Base-by-base conservation (phyloP, 2,329 filamentous ascomycete species). In the Dryadomyces quercus-mongolicae region DNA sequence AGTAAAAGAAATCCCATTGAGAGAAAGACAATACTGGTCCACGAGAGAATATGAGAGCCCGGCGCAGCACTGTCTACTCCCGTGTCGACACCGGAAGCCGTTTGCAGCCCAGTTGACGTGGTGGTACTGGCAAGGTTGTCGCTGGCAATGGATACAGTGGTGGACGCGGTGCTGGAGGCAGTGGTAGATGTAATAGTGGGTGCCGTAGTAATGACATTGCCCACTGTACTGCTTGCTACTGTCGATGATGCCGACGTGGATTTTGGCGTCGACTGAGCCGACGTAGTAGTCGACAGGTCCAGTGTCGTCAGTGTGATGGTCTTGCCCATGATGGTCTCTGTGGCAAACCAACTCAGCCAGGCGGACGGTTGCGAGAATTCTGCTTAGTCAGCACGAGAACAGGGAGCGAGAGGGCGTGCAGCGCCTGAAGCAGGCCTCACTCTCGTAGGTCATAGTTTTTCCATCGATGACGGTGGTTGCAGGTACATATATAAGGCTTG, bases 281-380 rank as follows among this genome's bases (percentile, higher is more conserved):
- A 7, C 6, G 9, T n/a, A n/a, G n/a, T n/a, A n/a, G n/a, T 45
- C 8, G 43, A 21, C n/a, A 21, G 6, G 12, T 31, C 25, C 25
- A 31, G 25, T 8, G 43, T 45, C 18, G 31, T 34, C 7, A 31
- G 2, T 10, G 47, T 49, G 15, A 31, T 20, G 22, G 40, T 38
- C 22, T 38, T 46, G 12, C 43, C n/a, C 13, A 53, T n/a, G 7
- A 53, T 43, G 7, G 51, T 53, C 43, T 53, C 9, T 22, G 51
- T 47, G 18, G 51, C 42, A 34, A 47, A 53, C 51, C 51, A 53
- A n/a, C 51, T 53, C 18, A 8, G 10, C 43, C 43, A 53, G 3
- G 51, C 42, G n/a, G 51, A 25, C n/a, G 43, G 43, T 8, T 53
- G n/a, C 12, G 40, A 46, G 21, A 52, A 45, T 6, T 15, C 50